Conservation (phyloP, 345 rosid genomes). For the Camelina laxa region DNA sequence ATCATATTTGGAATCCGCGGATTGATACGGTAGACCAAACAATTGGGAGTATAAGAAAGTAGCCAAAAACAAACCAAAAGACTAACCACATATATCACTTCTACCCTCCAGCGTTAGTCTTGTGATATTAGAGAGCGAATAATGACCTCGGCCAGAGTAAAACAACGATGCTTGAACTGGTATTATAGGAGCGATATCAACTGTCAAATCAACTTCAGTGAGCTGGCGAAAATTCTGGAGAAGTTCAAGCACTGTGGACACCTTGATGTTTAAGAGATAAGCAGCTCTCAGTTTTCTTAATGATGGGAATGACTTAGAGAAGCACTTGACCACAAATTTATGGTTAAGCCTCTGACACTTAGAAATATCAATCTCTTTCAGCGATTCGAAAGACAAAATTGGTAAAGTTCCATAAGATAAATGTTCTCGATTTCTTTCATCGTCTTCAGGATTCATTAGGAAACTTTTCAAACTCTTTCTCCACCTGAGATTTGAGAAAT, state of each 20-base stretch:
- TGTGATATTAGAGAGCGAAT: conserved; percentile 51
- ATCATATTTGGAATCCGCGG: not conserved
- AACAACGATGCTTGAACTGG: conserved; percentile 50
- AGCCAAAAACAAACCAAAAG: conserved; percentile 17
- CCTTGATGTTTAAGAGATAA: conserved; percentile 66
- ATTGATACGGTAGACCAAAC: not conserved
- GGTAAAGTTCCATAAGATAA: conserved; percentile 41
- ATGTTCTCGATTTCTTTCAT: conserved; percentile 41
- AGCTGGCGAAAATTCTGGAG: conserved; percentile 53
- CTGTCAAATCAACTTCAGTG: conserved; percentile 69
- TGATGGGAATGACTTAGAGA: conserved; percentile 69
- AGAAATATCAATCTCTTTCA: conserved; percentile 69
- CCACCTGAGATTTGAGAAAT: conserved; percentile 35
- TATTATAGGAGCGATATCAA: conserved; percentile 61
- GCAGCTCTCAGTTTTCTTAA: conserved; percentile 73
- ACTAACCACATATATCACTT: conserved; percentile 70
- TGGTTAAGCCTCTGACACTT: conserved; percentile 67
- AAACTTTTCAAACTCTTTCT: conserved; percentile 44
- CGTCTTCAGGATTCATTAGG: conserved; percentile 40
- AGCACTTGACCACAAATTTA: conserved; percentile 55
- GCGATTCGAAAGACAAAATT: conserved; percentile 52
- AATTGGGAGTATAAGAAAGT: conserved; percentile 22
- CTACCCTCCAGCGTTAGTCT: conserved; percentile 78
- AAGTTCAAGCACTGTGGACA: conserved; percentile 46
- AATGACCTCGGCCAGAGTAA: conserved; percentile 41